Percentiles rank a stretch among this genome's conserved stretches.
phyloP scores from a whole-genome alignment of 352 stramenopile genomes.

The Phytophthora crassamura region DNA sequence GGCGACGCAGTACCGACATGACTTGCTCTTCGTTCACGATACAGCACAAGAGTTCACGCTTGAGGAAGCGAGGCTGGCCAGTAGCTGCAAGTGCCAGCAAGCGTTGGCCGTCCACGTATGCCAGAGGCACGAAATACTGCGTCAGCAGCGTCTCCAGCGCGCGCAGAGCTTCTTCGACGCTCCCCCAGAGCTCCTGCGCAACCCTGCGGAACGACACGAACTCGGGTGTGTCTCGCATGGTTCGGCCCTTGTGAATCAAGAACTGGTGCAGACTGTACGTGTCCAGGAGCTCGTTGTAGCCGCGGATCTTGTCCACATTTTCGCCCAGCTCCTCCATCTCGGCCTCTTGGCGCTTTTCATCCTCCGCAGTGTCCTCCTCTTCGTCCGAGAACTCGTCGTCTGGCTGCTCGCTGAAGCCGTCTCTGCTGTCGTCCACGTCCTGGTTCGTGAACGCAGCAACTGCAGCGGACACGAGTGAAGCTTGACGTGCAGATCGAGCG shows the following conservation, averaged over 20 bases:
- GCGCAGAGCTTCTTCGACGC: slow-evolving; percentile 72
- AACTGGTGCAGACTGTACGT: slow-evolving; percentile 89
- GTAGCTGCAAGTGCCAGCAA: slow-evolving; percentile 77
- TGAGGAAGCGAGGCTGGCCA: slow-evolving; percentile 55
- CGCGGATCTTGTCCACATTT: slow-evolving; percentile 83
- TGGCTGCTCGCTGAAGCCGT: slow-evolving; percentile 22
- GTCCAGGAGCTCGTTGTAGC: slow-evolving; percentile 84
- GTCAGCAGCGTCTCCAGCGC: slow-evolving; percentile 79
- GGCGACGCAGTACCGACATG: slow-evolving; percentile 57
- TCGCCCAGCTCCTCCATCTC: slow-evolving; percentile 71
- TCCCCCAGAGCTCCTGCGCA: slow-evolving; percentile 84
- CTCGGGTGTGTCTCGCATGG: slow-evolving; percentile 85
- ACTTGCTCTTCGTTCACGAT: slow-evolving; percentile 92
- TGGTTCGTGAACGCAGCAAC: slow-evolving; percentile 45
- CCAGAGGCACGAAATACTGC: slow-evolving; percentile 87
- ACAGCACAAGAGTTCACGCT: slow-evolving; percentile 74
- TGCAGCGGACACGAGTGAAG: slow-evolving; percentile 20
- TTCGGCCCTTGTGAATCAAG: slow-evolving; percentile 86
- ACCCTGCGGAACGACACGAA: slow-evolving; percentile 88
- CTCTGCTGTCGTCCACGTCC: slow-evolving; percentile 19
- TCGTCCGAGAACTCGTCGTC: slow-evolving; percentile 27
- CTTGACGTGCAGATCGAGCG: slow-evolving; percentile 17
- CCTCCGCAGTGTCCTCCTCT: slow-evolving; percentile 19
- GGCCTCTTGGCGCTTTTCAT: slow-evolving; percentile 33
- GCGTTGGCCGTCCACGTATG: slow-evolving; percentile 86